These are phyloP conservation scores for Leucocoprinus sp. DNA, from an alignment of 768 basidiomycete species.

Conservation along the genomic window DNA sequence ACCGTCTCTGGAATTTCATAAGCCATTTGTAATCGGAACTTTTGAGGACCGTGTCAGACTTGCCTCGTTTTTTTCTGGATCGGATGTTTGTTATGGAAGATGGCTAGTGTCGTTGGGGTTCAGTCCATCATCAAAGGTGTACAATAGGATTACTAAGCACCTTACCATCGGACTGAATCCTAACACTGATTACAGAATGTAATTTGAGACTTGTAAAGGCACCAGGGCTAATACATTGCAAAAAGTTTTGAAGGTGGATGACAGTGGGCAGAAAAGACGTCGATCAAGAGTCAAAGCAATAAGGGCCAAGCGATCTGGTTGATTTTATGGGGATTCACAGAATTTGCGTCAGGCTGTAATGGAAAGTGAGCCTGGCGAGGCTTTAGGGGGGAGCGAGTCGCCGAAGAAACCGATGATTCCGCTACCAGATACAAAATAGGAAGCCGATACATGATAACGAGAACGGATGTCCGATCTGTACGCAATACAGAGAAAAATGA, in stretches of 20 bases:
- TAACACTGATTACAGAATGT: too few relatives aligned
- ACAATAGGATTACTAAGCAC: too few relatives aligned
- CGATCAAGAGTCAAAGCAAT: not conserved
- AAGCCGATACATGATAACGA: slow-evolving; percentile 8
- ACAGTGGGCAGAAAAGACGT: too few relatives aligned
- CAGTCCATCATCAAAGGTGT: too few relatives aligned
- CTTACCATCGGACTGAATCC: too few relatives aligned
- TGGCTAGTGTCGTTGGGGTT: too few relatives aligned
- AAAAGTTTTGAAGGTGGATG: too few relatives aligned
- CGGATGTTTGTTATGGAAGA: too few relatives aligned
- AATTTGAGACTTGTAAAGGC: too few relatives aligned
- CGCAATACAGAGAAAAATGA: not conserved
- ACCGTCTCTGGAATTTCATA: not conserved
- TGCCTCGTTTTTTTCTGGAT: too few relatives aligned
- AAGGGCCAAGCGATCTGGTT: too few relatives aligned
- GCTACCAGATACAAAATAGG: slow-evolving; percentile 1
- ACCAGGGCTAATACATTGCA: too few relatives aligned
- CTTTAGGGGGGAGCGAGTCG: not conserved
- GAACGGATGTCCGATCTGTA: not conserved
- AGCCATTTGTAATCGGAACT: not conserved
- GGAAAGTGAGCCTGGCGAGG: not conserved
- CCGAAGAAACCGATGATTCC: not conserved
- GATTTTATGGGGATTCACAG: not conserved
- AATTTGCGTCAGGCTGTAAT: not conserved
- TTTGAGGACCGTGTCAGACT: not conserved